Conservation (phyloP, 108 stramenopile species). For the Cyclotella distinguenda region DNA sequence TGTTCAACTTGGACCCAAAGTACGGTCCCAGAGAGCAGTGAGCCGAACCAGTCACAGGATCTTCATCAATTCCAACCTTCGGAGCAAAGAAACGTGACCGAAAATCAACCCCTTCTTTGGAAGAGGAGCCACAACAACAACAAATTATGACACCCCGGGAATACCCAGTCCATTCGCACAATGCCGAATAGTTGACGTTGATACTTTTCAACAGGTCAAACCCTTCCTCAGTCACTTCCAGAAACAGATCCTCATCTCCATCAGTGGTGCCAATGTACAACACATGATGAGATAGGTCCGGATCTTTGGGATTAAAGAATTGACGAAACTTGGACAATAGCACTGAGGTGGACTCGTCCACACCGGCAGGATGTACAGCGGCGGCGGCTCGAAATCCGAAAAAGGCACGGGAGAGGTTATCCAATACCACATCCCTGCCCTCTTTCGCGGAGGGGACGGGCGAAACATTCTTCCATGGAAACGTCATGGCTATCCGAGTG, state of each 20-base stretch:
- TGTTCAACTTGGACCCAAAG: constrained; percentile 72
- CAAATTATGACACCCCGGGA: constrained; percentile 75
- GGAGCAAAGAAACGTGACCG: constrained; percentile 91
- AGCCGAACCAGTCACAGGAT: constrained; percentile 94
- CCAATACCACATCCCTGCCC: constrained; percentile 32
- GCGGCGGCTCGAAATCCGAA: constrained; percentile 17
- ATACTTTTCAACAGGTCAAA: constrained; percentile 51
- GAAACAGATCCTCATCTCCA: constrained; percentile 55
- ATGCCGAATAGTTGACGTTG: constrained; percentile 47
- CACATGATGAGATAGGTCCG: constrained; percentile 29
- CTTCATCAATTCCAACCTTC: constrained; percentile 91
- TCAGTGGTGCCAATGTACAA: constrained; percentile 62
- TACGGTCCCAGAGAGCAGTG: constrained; percentile 92
- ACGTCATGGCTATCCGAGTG: constrained; percentile 28
- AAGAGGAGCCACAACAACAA: constrained; percentile 25
- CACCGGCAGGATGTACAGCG: neutral
- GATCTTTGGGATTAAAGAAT: constrained; percentile 13
- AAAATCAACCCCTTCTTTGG: constrained; percentile 55
- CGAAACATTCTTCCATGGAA: constrained; percentile 33
- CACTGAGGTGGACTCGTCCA: neutral
- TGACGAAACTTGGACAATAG: constrained; percentile 1
- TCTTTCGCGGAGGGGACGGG: constrained; percentile 10
- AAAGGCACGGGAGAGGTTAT: constrained; percentile 61
- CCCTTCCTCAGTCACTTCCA: constrained; percentile 67
- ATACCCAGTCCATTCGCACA: constrained; percentile 62